Evolutionary conservation across 1,284 basidiomycete species (phyloP), one percentile per base, ranked within the genome.

Genomic region (Tylopilus sp.): DNA sequence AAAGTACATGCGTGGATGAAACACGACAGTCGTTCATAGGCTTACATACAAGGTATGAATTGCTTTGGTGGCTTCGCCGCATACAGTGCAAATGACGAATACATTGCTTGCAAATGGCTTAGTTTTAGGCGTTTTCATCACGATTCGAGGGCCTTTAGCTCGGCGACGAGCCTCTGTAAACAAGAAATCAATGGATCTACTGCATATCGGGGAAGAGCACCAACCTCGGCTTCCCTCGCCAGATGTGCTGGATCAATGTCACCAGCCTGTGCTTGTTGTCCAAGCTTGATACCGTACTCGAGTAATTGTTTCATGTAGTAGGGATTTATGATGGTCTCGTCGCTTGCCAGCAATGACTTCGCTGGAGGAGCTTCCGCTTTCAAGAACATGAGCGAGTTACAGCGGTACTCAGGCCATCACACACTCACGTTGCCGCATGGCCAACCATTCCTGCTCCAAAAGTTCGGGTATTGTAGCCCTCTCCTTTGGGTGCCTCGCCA

Each of bases 391-490:
- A 63, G 35, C 9, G 26, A 29, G 54, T 28, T 31, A 19, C 50
- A 2, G 43, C 63, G 62, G 57, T 58, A 11, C 23, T 21, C 33
- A 39, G 41, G 41, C 30, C 28, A 42, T 31, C 43, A 13, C 23
- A 21, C 19, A 63, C 71, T 60, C 49, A 77, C 75, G 66, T 56
- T 82, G 78, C 56, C 73, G 73, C 75, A 81, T 76, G 3, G 75
- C 70, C 41, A 88, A 59, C 86, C 86, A 89, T 41, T 78, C 78
- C 54, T 86, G 77, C 44, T 79, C 74, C 58, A 87, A 57, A 55
- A 89, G 67, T 56, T 84, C 81, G 2, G 90, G 89, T 57, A 96
- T 94, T n/a, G 84, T 84, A 51, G 83, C 82, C 37, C 92, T 73
- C 55, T 86, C 81, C 68, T 90, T 91, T 16, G 88, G 81, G 55